Base-by-base conservation (phyloP, 805 yeast genomes). In the Wickerhamiella siamensis region DNA sequence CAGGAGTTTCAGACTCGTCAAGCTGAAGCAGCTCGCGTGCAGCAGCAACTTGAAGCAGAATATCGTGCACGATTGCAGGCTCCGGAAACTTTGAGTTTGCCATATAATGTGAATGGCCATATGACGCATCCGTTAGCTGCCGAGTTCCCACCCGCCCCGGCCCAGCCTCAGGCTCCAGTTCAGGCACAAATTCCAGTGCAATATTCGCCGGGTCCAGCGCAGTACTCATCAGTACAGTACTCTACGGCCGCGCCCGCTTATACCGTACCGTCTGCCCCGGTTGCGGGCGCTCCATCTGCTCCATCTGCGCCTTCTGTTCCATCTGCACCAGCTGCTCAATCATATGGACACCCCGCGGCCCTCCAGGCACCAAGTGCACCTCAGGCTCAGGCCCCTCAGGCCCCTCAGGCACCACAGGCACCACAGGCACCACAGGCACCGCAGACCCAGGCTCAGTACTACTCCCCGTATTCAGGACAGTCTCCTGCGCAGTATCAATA, bases 371-470 rank as follows among this genome's bases (percentile, higher is more conserved):
- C n/a, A n/a, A n/a, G n/a, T n/a, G n/a, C n/a, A n/a, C 35, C 31
- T 19, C 21, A 21, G 16, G n/a, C 39, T 12, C 20, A 18, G 24
- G 17, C 24, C 3, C 19, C 38, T 3, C 35, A 19, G 26, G 27
- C 40, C 24, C 26, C 39, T 12, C 43, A 31, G 2, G 31, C 37
- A n/a, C n/a, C n/a, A 20, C 24, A 24, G 35, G 20, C 41, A 10
- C 5, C 39, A 4, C 43, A 29, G 36, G 21, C 33, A 12, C 38
- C 39, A 18, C 40, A 34, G 33, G 16, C 31, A 15, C 41, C 18
- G 34, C 43, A 16, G 24, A 8, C 20, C 29, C 45, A 19, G 31
- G 27, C 34, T 21, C 36, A 38, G n/a, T 31, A 24, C 22, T 4
- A 18, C 15, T 5, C 9, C 24, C 12, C 16, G n/a, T n/a, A n/a